Base-by-base conservation (phyloP, 495 filamentous ascomycete genomes). In the Xylaria scruposa region DNA sequence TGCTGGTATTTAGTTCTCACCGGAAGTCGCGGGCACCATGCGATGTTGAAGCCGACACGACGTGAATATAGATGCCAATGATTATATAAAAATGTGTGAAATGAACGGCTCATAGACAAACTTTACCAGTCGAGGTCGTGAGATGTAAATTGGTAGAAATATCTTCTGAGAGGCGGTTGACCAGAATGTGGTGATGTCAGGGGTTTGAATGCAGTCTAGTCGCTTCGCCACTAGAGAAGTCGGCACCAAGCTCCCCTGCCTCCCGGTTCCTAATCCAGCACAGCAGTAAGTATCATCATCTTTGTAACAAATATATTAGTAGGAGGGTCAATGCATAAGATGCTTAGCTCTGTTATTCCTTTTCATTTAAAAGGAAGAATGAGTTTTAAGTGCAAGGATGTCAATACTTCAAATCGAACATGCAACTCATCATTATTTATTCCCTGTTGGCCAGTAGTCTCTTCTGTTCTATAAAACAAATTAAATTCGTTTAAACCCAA, bases 121-220 rank as follows among this genome's bases (percentile, higher is more conserved):
- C 12, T 31, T 56, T 56, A 56, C 26, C 26, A 56, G 26, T 12
- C 31, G 33, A 21, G 17, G 33, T 21, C 19, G 19, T 29, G 38
- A 63, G 36, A 26, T 63, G n/a, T 44, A 13, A 44, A 60, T 38
- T 10, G 2, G 7, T 19, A 21, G 19, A n/a, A 40, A 62, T 24
- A 38, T 63, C 8, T 42, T 12, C 7, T 29, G 1, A 5, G 60
- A 6, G 2, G 3, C 4, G 60, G 21, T 44, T 24, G 36, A 17
- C 38, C n/a, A 42, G 21, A 26, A 29, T 59, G 36, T 62, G 59
- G 59, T 62, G 59, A 62, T 62, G 59, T 62, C 59, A 62, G 59
- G 59, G 59, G 59, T 19, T 62, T 40, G n/a, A 38, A 38, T 21
- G 9, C 10, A 62, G 59, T 42, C 36, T 62, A 62, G 59, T 59